These are phyloP conservation scores for Globisporangium nodosum DNA, from an alignment of 352 stramenopile species.

Conservation along the genomic window DNA sequence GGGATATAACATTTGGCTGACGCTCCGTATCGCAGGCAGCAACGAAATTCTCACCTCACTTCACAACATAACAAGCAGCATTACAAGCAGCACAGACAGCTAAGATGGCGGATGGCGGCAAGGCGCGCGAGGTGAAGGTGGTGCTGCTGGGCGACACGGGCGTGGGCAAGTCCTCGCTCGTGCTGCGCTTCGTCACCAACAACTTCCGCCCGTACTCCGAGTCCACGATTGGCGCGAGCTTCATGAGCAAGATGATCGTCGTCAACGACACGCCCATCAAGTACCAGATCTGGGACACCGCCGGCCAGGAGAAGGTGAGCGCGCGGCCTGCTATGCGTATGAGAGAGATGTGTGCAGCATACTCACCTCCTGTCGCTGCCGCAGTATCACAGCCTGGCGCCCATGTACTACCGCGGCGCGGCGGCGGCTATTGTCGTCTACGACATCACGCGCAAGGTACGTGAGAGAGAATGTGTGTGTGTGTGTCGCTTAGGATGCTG, in stretches of 20 bases:
- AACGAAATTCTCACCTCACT: background rate
- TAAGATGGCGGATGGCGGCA: constrained; percentile 57
- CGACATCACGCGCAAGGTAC: constrained; percentile 94
- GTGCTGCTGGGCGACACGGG: constrained; percentile 91
- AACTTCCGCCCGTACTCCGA: constrained; percentile 96
- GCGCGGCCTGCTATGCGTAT: no score
- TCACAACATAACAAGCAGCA: background rate
- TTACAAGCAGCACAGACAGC: background rate
- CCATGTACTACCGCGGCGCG: constrained; percentile 99
- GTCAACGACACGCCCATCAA: constrained; percentile 91
- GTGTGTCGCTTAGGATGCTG: background rate
- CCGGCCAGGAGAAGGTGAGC: constrained; percentile 90
- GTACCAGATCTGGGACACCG: constrained; percentile 99
- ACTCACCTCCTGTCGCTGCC: no score
- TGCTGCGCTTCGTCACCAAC: constrained; percentile 95
- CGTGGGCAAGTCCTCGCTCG: constrained; percentile 96
- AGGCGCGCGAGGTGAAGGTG: constrained; percentile 87
- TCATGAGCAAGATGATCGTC: constrained; percentile 96
- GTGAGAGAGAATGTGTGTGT: constrained; percentile 4
- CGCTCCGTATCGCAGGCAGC: no score
- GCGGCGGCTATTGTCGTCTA: constrained; percentile 97
- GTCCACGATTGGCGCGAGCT: constrained; percentile 96
- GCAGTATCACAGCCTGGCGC: constrained; percentile 94
- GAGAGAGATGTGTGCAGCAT: no score
- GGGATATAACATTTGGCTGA: no score